A percentile compares a stretch with the other conserved stretches of the same genome.
Evolutionary conservation across 306 rosid species (phyloP).

Genomic region (Begonia fuchsioides): DNA sequence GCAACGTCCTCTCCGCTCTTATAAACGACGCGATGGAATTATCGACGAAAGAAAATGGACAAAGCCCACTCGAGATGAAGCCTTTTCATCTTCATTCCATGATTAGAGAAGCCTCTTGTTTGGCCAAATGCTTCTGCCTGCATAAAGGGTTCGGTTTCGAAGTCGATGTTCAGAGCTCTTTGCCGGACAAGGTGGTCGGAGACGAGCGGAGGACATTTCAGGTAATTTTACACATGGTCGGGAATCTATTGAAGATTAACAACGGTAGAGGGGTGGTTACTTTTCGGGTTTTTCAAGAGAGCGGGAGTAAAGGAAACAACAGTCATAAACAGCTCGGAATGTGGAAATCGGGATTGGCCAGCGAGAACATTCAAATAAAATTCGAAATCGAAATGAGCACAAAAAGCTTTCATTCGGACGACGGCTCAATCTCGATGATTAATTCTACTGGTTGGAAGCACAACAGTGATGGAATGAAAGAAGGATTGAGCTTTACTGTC

Average conservation of each 20-base stretch:
- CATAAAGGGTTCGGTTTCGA: constrained; percentile 43
- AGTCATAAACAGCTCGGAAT: constrained; percentile 23
- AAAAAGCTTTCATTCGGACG: constrained; percentile 6
- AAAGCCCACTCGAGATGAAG: constrained; percentile 36
- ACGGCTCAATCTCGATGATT: constrained; percentile 22
- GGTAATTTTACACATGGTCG: constrained; percentile 63
- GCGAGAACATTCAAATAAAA: constrained; percentile 28
- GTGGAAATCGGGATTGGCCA: constrained; percentile 34
- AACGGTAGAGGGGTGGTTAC: constrained; percentile 24
- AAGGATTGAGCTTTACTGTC: constrained; percentile 48
- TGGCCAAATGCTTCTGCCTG: constrained; percentile 57
- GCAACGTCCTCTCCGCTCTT: constrained; percentile 55
- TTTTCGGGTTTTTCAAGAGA: constrained; percentile 29
- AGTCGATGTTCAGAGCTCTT: constrained; percentile 42
- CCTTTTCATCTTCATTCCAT: constrained; percentile 52
- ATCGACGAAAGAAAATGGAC: constrained; percentile 36
- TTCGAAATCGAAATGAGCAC: constrained; percentile 42
- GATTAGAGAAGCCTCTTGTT: constrained; percentile 58
- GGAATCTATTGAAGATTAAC: constrained; percentile 32
- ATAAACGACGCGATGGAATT: constrained; percentile 56
- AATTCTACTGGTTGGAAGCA: constrained; percentile 20
- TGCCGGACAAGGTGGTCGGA: constrained; percentile 53
- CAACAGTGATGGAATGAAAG: constrained; percentile 27
- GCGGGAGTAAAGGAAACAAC: constrained; percentile 22
- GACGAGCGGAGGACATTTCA: constrained; percentile 68